These are phyloP conservation scores for Mycena epipterygia DNA, from an alignment of 768 basidiomycete species.

Conservation along the genomic window DNA sequence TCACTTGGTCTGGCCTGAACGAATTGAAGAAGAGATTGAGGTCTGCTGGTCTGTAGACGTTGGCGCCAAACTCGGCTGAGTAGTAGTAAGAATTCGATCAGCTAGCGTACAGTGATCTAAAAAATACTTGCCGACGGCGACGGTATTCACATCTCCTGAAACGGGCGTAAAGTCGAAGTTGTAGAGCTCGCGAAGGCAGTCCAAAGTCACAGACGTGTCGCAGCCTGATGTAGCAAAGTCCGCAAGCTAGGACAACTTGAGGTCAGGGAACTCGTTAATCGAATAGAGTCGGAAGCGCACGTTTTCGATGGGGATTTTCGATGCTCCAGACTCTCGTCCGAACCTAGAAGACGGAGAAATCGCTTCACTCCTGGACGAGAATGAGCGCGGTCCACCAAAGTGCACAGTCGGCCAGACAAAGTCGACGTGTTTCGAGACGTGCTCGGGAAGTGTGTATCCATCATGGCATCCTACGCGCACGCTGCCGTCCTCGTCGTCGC, in stretches of 20 bases:
- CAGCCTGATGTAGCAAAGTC: conserved; percentile 13
- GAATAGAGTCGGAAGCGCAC: conserved; percentile 1
- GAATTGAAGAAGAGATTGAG: conserved; percentile 26
- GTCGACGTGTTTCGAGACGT: conserved; percentile 25
- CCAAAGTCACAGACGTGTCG: conserved; percentile 19
- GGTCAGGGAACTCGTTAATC: neutral
- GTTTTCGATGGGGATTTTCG: conserved; percentile 22
- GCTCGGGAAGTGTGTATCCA: conserved; percentile 27
- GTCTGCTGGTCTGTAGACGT: conserved; percentile 23
- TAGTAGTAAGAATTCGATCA: neutral
- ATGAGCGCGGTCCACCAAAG: conserved; percentile 12
- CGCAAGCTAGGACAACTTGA: conserved; percentile 3
- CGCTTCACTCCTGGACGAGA: conserved; percentile 14
- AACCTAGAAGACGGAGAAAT: neutral
- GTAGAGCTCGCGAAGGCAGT: conserved; percentile 27
- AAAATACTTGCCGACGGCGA: conserved; percentile 14
- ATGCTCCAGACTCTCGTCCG: conserved; percentile 25
- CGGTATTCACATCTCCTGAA: conserved; percentile 18
- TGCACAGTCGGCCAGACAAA: conserved; percentile 27
- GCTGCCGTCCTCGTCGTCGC: conserved; percentile 17
- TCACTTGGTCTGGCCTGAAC: conserved; percentile 18
- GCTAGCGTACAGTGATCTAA: neutral
- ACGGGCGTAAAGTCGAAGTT: conserved; percentile 30
- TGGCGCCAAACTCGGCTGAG: conserved; percentile 22
- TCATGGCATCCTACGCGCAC: conserved; percentile 21